A percentile compares a stretch with the other conserved stretches of the same genome.
Conservation (phyloP, 306 rosid species). For the Sicyos baderoa region DNA sequence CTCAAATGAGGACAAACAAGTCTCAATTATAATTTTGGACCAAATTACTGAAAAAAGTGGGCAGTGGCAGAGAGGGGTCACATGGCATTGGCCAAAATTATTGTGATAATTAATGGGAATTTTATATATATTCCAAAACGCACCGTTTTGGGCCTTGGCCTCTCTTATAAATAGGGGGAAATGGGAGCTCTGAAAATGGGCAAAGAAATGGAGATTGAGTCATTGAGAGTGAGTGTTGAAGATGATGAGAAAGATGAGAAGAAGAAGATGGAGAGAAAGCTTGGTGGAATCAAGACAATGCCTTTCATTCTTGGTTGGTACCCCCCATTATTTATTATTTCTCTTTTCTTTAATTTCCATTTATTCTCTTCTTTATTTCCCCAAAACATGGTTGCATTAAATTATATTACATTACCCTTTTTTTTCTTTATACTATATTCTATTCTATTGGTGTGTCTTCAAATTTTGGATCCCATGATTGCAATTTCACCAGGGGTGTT, state of each 20-base stretch:
- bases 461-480: no score
- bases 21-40: slow-evolving; percentile 8
- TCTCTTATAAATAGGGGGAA: not conserved
- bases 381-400: no score
- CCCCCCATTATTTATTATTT: not conserved
- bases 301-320: slow-evolving; percentile 67
- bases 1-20: not conserved
- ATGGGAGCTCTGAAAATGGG: not conserved
- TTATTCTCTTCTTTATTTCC: no score
- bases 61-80: not conserved
- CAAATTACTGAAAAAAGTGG: not conserved
- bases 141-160: not conserved
- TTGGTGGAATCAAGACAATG: slow-evolving; percentile 52
- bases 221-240: not conserved
- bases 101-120: not conserved
- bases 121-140: not conserved
- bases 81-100: not conserved
- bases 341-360: no score
- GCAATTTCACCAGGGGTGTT: no score
- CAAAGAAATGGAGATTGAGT: slow-evolving; percentile 11
- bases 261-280: not conserved
- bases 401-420: no score
- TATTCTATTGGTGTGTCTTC: no score
- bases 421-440: no score
- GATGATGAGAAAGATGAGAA: slow-evolving; percentile 11